Base-by-base conservation (phyloP, 2,329 filamentous ascomycete genomes). In the Botrytis fabae region DNA sequence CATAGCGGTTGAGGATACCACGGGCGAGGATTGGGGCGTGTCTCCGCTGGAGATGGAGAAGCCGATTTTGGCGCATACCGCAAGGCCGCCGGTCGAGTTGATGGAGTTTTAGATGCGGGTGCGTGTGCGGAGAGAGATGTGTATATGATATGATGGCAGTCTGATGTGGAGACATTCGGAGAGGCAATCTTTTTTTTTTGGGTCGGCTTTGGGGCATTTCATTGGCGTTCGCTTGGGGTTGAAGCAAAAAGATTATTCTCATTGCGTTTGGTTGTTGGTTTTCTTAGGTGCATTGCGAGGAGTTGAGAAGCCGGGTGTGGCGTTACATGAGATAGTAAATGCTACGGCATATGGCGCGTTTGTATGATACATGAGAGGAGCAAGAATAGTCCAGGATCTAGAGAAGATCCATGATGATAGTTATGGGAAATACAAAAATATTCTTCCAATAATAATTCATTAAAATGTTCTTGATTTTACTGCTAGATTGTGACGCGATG, bases 1-100 rank as follows among this genome's bases (percentile, higher is more conserved):
- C 54, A 90, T 92, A 74, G 87, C 88, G 54, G 89, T 92, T 20
- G 89, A 92, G 78, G 90, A 92, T 79, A 89, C 90, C 85, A 91
- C 89, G 22, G 63, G 65, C 1, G 86, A 85, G 74, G 85, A 85
- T 60, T 74, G 78, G 68, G 75, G 79, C 54, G 78, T 85, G 75
- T 84, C 84, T 79, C 82, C 85, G 25, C 77, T 85, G 68, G 80
- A 84, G 59, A 40, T n/a, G 22, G 71, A 80, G 72, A 74, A 78
- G 35, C 84, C 87, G 32, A 87, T 90, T 75, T 80, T 86, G 82
- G 86, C 87, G 38, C 88, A 91, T 77, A 92, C 90, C 4, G 77
- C 86, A 2, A 84, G 89, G 68, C 90, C 90, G 35, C 90, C 90
- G 0, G 85, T 92, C 12, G 90, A 92, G 84, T 82, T 92, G 76